Percentiles rank a stretch among this genome's conserved stretches.
phyloP scores from a whole-genome alignment of 192 early-diverging fungal genomes.

The Gryganskiella cystojenkinii region DNA sequence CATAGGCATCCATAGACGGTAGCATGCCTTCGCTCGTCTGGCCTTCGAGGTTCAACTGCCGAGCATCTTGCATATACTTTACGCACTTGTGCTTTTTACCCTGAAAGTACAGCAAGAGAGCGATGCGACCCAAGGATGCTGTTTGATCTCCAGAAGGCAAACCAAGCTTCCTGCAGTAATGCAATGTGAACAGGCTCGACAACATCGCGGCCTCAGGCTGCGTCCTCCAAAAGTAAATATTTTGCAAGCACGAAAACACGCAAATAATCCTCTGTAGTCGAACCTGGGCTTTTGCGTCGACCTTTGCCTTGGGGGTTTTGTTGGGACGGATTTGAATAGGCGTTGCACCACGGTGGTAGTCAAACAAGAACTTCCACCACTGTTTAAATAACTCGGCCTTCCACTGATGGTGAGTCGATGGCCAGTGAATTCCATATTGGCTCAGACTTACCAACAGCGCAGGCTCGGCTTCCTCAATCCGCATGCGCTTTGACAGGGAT shows the following conservation, averaged over 20 bases:
- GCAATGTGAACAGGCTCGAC: constrained; percentile 23
- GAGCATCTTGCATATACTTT: constrained; percentile 47
- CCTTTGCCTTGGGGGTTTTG: background rate
- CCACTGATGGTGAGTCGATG: constrained; percentile 28
- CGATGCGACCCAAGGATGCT: constrained; percentile 47
- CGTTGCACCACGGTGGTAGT: constrained; percentile 6
- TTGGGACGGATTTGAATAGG: background rate
- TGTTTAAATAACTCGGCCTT: constrained; percentile 17
- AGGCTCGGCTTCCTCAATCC: constrained; percentile 48
- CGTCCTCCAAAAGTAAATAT: constrained; percentile 33
- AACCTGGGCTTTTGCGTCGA: constrained; percentile 14
- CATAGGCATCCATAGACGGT: constrained; percentile 41
- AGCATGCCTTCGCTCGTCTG: constrained; percentile 48
- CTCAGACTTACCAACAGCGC: constrained; percentile 23
- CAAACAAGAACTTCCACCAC: constrained; percentile 19
- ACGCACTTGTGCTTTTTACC: constrained; percentile 50
- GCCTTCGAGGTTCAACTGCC: constrained; percentile 22
- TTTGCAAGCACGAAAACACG: constrained; percentile 32
- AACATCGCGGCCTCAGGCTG: constrained; percentile 24
- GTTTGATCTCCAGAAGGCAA: constrained; percentile 36
- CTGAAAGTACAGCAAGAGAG: constrained; percentile 53
- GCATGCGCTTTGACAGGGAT: constrained; percentile 56
- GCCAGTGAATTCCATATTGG: constrained; percentile 29
- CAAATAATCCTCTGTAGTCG: constrained; percentile 16
- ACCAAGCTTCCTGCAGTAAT: constrained; percentile 22